These are phyloP conservation scores for Tilletia caries DNA, from an alignment of 1,284 basidiomycete species.

Conservation along the genomic window DNA sequence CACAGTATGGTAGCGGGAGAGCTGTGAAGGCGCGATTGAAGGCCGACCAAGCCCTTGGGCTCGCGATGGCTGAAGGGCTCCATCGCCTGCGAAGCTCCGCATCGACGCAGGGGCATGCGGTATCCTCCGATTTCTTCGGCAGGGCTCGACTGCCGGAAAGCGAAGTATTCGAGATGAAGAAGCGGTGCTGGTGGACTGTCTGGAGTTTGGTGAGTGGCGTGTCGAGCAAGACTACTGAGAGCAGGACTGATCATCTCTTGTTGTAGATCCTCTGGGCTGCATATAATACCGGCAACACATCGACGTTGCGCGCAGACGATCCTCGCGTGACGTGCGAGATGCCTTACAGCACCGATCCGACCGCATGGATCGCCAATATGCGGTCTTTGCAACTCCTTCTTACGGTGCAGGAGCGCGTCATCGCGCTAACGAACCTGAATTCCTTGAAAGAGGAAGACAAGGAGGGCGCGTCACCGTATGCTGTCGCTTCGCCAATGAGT, in stretches of 20 bases:
- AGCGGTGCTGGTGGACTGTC: conserved; percentile 45
- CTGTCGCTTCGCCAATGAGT: background rate
- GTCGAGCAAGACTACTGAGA: conserved; percentile 33
- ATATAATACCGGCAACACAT: conserved; percentile 44
- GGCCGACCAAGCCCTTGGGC: conserved; percentile 45
- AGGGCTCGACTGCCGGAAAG: background rate
- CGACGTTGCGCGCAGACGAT: conserved; percentile 47
- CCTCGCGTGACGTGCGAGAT: conserved; percentile 44
- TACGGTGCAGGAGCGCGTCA: conserved; percentile 40
- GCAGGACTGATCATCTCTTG: conserved; percentile 14
- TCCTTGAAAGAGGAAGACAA: background rate
- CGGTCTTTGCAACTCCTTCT: conserved; percentile 40
- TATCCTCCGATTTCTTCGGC: background rate
- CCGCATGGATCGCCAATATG: conserved; percentile 37
- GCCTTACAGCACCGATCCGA: conserved; percentile 26
- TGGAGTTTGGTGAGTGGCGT: conserved; percentile 32
- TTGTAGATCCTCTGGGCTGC: conserved; percentile 7
- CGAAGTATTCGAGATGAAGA: conserved; percentile 45
- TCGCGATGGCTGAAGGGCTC: conserved; percentile 46
- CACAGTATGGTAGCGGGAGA: conserved; percentile 40
- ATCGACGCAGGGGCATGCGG: conserved; percentile 6
- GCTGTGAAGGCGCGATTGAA: conserved; percentile 46
- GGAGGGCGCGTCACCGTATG: background rate
- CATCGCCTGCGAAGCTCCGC: conserved; percentile 38
- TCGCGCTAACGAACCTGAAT: conserved; percentile 33